Evolutionary conservation across 345 rosid genomes (phyloP), one percentile per base, ranked within the genome.

Genomic region (Noccaea bulbosa): DNA sequence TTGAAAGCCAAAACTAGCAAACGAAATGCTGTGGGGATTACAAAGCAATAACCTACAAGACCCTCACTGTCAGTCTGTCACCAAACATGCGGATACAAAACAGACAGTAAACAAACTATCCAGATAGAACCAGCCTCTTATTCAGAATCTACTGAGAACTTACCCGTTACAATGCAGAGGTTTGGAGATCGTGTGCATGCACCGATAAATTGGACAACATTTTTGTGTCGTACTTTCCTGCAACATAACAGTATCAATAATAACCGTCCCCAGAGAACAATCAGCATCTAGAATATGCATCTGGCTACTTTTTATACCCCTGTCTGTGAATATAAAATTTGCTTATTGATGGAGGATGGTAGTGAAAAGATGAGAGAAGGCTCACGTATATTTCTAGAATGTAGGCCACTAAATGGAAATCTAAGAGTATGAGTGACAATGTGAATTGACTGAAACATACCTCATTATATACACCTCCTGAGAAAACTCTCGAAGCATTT

Each of bases 401-500:
- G 7, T 8, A 68, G 22, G 16, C 62, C 62, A 67, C 3, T 2
- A 5, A 59, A 15, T 15, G 41, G 51, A 49, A 20, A 11, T 9
- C 39, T 49, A 63, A 43, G 40, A 65, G 14, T n/a, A 54, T 4
- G 47, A 49, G 54, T 30, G 14, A 27, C 32, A 32, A 24, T 59
- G 47, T 40, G 34, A 34, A 50, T 35, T 32, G 35, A 20, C 34
- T 76, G 57, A 53, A 60, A 76, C 86, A 69, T 70, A 94, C 98
- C 98, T 89, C 98, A 94, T 87, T 56, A 91, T 89, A 77, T 88
- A 94, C 44, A 91, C 96, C 85, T 94, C 99, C 79, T 91, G 99
- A 55, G 93, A 83, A 70, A 94, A 94, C 74, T 91, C 98, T 71
- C 85, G 79, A 59, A 91, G 81, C 88, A 87, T 85, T 74, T 90